These are phyloP conservation scores for Boechera stricta DNA, from an alignment of 345 rosid species.

Conservation along the genomic window DNA sequence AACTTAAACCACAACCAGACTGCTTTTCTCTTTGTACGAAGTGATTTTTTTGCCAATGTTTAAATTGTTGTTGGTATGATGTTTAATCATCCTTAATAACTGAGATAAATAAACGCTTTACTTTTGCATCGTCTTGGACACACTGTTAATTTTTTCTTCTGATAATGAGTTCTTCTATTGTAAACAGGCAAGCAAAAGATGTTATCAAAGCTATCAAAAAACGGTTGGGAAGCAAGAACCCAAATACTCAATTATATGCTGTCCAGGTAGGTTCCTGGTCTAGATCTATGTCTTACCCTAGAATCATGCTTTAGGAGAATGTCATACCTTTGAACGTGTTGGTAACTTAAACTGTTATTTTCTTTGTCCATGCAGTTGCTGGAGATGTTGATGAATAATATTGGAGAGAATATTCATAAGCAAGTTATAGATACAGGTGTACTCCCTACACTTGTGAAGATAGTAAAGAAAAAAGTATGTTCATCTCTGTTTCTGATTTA, in stretches of 20 bases:
- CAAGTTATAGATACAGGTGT: conserved; percentile 78
- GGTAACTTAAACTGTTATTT: not conserved
- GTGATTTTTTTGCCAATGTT: not conserved
- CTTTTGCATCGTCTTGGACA: not conserved
- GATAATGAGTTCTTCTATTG: conserved; percentile 19
- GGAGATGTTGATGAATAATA: conserved; percentile 97
- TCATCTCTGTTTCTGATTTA: conserved; percentile 27
- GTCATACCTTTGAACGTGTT: conserved; percentile 5
- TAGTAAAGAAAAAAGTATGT: conserved; percentile 91
- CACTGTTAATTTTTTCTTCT: not conserved
- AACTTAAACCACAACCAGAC: not conserved
- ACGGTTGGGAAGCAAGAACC: conserved; percentile 73
- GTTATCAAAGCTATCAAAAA: conserved; percentile 89
- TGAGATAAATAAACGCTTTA: not conserved
- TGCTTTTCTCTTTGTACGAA: not conserved
- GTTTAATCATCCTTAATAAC: conserved; percentile 18
- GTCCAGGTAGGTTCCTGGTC: conserved; percentile 64
- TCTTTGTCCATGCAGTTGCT: conserved; percentile 60
- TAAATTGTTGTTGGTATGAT: not conserved
- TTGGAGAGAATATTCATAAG: conserved; percentile 78
- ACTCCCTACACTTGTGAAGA: conserved; percentile 83
- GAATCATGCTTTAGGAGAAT: not conserved
- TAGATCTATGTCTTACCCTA: conserved; percentile 8
- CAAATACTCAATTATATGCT: conserved; percentile 71
- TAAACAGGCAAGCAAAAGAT: conserved; percentile 78